Conservation (phyloP, 768 basidiomycete genomes). For the Boletus sp. region DNA sequence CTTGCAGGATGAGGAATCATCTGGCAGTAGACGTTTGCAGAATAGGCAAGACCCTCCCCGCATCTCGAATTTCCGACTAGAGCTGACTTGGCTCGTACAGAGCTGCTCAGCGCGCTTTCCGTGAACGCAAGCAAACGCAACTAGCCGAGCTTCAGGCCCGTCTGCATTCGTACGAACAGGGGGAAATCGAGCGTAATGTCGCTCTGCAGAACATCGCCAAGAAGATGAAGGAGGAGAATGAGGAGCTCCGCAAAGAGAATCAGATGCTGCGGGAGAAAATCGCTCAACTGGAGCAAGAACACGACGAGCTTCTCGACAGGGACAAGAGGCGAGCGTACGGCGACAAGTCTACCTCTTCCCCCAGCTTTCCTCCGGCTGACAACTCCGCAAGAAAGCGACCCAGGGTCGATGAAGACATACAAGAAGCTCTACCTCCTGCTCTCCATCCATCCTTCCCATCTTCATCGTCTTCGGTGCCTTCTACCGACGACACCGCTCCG, state of each 20-base stretch:
- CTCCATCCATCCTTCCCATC: conserved; percentile 26
- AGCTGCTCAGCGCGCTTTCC: conserved; percentile 86
- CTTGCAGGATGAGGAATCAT: conserved; percentile 45
- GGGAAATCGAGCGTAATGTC: conserved; percentile 86
- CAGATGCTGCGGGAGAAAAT: conserved; percentile 52
- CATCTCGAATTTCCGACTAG: neutral
- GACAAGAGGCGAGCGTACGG: conserved; percentile 63
- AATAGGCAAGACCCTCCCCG: conserved; percentile 51
- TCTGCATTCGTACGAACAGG: conserved; percentile 81
- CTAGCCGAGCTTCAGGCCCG: conserved; percentile 86
- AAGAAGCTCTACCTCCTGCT: conserved; percentile 15
- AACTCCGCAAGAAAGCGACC: conserved; percentile 38
- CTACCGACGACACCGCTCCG: conserved; percentile 40
- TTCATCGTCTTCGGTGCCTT: conserved; percentile 51
- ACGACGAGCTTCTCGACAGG: conserved; percentile 27
- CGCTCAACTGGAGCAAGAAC: conserved; percentile 40
- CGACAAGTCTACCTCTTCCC: conserved; percentile 40
- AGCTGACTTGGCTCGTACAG: conserved; percentile 38
- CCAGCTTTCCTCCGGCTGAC: conserved; percentile 21
- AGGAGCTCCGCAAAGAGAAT: conserved; percentile 69
- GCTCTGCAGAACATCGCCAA: conserved; percentile 82
- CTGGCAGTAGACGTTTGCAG: conserved; percentile 66
- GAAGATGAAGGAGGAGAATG: conserved; percentile 85
- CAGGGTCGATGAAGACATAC: conserved; percentile 28
- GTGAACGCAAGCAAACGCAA: conserved; percentile 86